These are phyloP conservation scores for Aspergillus flavus DNA, from an alignment of 2,329 filamentous ascomycete species.

Conservation along the genomic window DNA sequence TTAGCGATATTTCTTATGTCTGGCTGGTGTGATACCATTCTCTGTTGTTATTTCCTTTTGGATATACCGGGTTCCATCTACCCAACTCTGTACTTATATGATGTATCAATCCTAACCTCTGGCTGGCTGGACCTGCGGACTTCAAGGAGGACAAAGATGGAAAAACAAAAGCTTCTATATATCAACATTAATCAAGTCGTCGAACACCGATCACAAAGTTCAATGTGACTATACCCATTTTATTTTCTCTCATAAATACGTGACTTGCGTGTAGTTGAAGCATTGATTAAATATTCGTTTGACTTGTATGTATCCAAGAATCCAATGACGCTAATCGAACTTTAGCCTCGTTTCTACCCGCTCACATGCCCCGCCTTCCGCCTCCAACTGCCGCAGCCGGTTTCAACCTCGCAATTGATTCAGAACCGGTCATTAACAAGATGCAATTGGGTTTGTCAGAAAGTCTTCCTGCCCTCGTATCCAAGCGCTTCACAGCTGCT, in stretches of 20 bases:
- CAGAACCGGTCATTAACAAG: conserved; percentile 3
- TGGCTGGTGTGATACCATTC: conserved; percentile 26
- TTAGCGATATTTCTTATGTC: conserved; percentile 17
- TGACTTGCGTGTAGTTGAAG: neutral
- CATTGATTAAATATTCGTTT: neutral
- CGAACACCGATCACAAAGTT: neutral
- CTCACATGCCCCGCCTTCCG: conserved; percentile 19
- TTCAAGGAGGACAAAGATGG: neutral
- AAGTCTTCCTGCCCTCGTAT: conserved; percentile 38
- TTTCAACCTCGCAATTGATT: conserved; percentile 6
- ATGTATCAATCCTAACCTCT: neutral
- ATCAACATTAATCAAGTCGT: neutral
- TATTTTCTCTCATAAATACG: neutral
- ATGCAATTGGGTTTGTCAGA: conserved; percentile 44
- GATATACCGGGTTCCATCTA: neutral
- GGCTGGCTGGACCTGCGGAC: conserved; percentile 8
- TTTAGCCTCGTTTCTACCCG: neutral
- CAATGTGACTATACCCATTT: neutral
- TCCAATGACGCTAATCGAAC: neutral
- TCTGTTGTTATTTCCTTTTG: conserved; percentile 11
- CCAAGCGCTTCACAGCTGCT: conserved; percentile 37
- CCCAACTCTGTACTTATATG: conserved; percentile 9
- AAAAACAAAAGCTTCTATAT: neutral
- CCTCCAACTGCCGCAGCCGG: conserved; percentile 8
- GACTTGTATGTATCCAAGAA: neutral